phyloP scores from a whole-genome alignment of 2,329 filamentous ascomycete species.

The Venturia asperata region DNA sequence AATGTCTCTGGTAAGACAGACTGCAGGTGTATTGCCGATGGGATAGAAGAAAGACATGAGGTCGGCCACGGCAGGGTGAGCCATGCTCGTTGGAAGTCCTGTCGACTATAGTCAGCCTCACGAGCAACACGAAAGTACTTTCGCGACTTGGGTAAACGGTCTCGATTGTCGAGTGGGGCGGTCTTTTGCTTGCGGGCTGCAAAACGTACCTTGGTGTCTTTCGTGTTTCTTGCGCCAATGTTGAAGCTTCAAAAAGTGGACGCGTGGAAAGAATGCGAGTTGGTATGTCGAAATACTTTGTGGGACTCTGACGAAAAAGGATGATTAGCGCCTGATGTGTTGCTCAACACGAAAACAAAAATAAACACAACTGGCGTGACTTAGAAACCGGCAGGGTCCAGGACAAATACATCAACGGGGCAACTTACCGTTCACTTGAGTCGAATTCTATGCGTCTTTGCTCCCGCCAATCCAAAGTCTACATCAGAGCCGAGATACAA shows the following conservation, averaged over 20 bases:
- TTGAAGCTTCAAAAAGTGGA: neutral
- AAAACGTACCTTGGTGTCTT: neutral
- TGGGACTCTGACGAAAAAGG: neutral
- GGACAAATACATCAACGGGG: neutral
- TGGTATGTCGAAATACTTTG: neutral
- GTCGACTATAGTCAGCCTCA: neutral
- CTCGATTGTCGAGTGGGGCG: too few species aligned
- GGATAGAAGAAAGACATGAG: constrained; percentile 31
- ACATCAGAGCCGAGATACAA: constrained; percentile 9
- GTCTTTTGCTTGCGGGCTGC: neutral
- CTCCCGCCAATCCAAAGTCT: neutral
- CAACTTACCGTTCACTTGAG: neutral
- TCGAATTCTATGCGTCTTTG: constrained; percentile 2
- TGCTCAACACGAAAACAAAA: neutral
- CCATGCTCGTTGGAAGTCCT: neutral
- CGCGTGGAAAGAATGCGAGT: neutral
- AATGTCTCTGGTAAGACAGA: constrained; percentile 41
- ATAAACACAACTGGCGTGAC: neutral
- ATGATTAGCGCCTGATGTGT: neutral
- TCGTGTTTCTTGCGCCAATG: neutral
- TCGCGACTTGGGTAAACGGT: too few species aligned
- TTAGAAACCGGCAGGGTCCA: neutral
- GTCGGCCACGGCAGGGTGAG: constrained; percentile 5
- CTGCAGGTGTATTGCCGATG: constrained; percentile 45
- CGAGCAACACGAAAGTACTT: too few species aligned